A percentile compares a stretch with the other conserved stretches of the same genome.
Evolutionary conservation across 1,284 basidiomycete species (phyloP).

Genomic region (Rhodotorula sp.): DNA sequence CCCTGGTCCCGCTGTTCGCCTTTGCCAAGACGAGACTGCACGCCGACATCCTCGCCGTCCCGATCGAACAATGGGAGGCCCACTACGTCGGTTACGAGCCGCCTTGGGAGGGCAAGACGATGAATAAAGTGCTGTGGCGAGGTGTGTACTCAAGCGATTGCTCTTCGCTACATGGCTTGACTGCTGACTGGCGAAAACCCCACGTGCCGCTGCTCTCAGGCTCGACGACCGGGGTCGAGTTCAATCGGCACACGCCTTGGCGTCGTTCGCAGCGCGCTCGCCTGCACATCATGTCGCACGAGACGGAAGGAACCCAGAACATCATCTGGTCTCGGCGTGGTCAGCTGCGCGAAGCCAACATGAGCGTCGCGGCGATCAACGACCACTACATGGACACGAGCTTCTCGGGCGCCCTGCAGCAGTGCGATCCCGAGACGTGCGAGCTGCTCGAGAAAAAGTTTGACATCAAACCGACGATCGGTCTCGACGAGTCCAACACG

Average conservation of each 20-base stretch:
- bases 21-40: slow-evolving; percentile 47
- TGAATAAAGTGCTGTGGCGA: slow-evolving; percentile 52
- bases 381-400: slow-evolving; percentile 45
- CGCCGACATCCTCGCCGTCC: slow-evolving; percentile 54
- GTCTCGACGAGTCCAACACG: slow-evolving; percentile 42
- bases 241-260: slow-evolving; percentile 51
- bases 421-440: slow-evolving; percentile 45
- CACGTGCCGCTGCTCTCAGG: slow-evolving; percentile 40
- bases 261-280: slow-evolving; percentile 52
- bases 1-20: slow-evolving; percentile 45
- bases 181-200: background rate
- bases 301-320: slow-evolving; percentile 32
- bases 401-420: slow-evolving; percentile 43
- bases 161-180: background rate
- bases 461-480: slow-evolving; percentile 42
- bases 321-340: slow-evolving; percentile 32
- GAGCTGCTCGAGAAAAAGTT: slow-evolving; percentile 38
- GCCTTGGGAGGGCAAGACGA: slow-evolving; percentile 52
- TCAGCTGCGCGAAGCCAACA: slow-evolving; percentile 33
- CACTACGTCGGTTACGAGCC: slow-evolving; percentile 50
- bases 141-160: slow-evolving; percentile 24
- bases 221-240: slow-evolving; percentile 53
- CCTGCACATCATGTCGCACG: slow-evolving; percentile 51
- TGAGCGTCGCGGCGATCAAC: slow-evolving; percentile 37
- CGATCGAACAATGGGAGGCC: slow-evolving; percentile 53